Evolutionary conservation across 164 flowering plant species (phyloP).

Genomic region (Houttuynia cordata): DNA sequence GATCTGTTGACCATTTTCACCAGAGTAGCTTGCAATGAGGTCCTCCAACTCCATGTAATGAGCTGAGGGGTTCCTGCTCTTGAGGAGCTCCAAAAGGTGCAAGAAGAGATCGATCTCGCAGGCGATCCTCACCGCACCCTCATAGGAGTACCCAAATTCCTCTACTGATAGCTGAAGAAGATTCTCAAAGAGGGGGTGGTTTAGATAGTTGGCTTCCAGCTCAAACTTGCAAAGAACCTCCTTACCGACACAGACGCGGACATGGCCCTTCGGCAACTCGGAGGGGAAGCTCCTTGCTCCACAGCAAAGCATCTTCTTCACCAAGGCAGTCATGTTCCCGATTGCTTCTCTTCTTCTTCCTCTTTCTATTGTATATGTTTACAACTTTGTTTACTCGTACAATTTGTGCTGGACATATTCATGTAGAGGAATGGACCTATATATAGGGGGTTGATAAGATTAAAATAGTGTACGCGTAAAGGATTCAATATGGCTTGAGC

Average conservation of each 20-base stretch:
- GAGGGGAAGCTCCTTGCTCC: slow-evolving; percentile 15
- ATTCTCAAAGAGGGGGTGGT: slow-evolving; percentile 27
- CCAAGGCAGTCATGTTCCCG: slow-evolving; percentile 6
- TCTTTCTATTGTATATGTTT: not conserved
- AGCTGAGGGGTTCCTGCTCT: slow-evolving; percentile 18
- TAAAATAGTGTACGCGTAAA: not conserved
- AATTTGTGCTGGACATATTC: not conserved
- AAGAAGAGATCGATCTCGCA: slow-evolving; percentile 24
- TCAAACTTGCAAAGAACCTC: slow-evolving; percentile 22
- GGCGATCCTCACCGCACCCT: slow-evolving; percentile 29
- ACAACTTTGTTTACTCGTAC: not conserved
- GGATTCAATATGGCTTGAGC: not conserved
- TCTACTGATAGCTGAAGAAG: slow-evolving; percentile 22
- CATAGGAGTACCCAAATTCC: slow-evolving; percentile 28
- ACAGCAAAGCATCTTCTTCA: slow-evolving; percentile 22
- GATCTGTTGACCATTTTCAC: not conserved
- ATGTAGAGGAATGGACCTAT: not conserved
- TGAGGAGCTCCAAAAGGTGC: slow-evolving; percentile 20
- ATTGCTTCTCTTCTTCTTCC: slow-evolving; percentile 3
- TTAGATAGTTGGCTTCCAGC: slow-evolving; percentile 26
- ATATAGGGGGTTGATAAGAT: not conserved
- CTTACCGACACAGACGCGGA: slow-evolving; percentile 24
- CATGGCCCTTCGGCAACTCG: slow-evolving; percentile 15
- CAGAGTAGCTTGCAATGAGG: slow-evolving; percentile 18
- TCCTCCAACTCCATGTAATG: slow-evolving; percentile 29